phyloP scores from a whole-genome alignment of 305 asterid species.

The Fraxinus platypoda region DNA sequence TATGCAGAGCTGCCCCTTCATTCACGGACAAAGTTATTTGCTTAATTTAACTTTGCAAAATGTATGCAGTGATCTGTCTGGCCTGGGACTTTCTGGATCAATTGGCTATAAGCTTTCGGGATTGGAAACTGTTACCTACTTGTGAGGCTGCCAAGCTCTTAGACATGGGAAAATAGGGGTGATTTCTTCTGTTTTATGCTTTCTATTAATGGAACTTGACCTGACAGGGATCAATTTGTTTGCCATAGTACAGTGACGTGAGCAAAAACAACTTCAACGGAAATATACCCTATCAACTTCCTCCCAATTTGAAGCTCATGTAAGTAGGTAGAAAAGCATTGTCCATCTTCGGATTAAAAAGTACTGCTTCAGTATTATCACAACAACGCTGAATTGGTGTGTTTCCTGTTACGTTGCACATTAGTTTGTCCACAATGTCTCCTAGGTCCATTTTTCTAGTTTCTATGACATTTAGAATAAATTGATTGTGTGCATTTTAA shows the following conservation, averaged over 20 bases:
- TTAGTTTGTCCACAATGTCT: neutral
- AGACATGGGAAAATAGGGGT: neutral
- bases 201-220: conserved; percentile 18
- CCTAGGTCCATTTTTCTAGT: neutral
- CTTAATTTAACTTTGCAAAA: neutral
- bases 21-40: neutral
- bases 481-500: neutral
- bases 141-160: conserved; percentile 43
- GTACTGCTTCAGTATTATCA: neutral
- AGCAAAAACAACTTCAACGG: conserved; percentile 55
- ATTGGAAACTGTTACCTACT: conserved; percentile 46
- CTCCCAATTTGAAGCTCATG: conserved; percentile 42
- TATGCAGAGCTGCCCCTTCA: neutral
- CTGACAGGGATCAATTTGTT: conserved; percentile 33
- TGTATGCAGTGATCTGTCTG: conserved; percentile 42
- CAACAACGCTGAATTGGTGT: neutral
- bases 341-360: conserved; percentile 1
- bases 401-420: neutral
- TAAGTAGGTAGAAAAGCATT: conserved; percentile 29
- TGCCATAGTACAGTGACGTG: conserved; percentile 58
- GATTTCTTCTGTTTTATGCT: conserved; percentile 5
- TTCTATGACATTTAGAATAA: neutral
- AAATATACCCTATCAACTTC: conserved; percentile 56
- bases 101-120: conserved; percentile 48
- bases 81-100: conserved; percentile 43